Evolutionary conservation across 129 eudicot genomes (phyloP).

Genomic region (Cynara cardunculus): DNA sequence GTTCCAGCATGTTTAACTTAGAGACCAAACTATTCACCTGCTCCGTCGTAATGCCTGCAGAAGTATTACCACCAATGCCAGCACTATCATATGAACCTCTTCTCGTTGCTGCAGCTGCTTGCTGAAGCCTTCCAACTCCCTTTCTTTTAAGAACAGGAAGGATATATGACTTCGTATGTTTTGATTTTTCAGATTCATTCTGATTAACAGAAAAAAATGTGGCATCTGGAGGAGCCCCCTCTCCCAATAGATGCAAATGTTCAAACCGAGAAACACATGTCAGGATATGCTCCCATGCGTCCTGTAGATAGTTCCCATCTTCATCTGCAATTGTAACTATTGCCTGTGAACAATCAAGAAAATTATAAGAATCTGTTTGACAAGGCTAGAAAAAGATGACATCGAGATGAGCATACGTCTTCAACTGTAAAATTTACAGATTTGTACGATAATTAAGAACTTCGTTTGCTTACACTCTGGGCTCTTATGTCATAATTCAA

Average conservation of each 20-base stretch:
- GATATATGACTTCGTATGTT: conserved; percentile 56
- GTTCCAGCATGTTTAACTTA: conserved; percentile 88
- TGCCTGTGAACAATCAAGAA: conserved; percentile 51
- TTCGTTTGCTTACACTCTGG: not conserved
- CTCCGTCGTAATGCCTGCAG: conserved; percentile 76
- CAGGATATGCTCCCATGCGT: conserved; percentile 98
- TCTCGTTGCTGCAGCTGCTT: conserved; percentile 69
- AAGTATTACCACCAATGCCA: conserved; percentile 68
- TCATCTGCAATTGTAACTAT: conserved; percentile 91
- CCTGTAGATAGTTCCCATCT: conserved; percentile 94
- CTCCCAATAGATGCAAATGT: conserved; percentile 87
- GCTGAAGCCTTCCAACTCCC: conserved; percentile 86
- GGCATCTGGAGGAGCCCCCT: conserved; percentile 96
- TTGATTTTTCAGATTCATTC: conserved; percentile 59
- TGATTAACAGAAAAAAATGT: conserved; percentile 77
- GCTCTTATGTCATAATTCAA: not conserved
- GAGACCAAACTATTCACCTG: conserved; percentile 85
- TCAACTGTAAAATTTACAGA: not conserved
- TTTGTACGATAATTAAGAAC: too few species aligned
- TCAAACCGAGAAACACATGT: conserved; percentile 96
- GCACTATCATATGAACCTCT: conserved; percentile 97
- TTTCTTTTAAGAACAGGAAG: conserved; percentile 86
- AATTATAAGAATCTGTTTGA: conserved; percentile 2
- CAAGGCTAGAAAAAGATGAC: not conserved
- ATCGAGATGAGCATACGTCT: not conserved